A percentile compares a stretch with the other conserved stretches of the same genome.
Conservation (phyloP, 352 stramenopile species). For the Phytophthora sojae region DNA sequence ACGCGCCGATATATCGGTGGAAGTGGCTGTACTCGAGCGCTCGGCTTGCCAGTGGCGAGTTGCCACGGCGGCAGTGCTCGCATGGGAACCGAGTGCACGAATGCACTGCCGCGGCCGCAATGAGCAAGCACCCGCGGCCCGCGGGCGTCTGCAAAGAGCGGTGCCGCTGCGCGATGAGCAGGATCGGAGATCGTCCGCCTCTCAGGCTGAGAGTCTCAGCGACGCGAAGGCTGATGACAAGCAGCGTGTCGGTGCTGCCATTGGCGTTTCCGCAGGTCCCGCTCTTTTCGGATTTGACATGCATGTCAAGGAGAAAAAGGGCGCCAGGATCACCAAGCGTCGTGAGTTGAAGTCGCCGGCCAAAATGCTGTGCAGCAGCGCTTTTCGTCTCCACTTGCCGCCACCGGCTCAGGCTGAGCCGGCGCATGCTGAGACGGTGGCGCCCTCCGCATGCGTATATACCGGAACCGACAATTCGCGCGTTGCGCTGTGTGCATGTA, state of each 20-base stretch:
- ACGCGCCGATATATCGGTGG: not conserved
- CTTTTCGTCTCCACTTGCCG: conserved; percentile 25
- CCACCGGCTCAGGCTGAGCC: conserved; percentile 14
- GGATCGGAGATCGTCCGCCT: not conserved
- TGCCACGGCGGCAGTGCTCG: not conserved
- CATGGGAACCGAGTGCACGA: not conserved
- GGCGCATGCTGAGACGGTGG: conserved; percentile 10
- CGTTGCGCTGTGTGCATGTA: not conserved
- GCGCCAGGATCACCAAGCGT: conserved; percentile 1
- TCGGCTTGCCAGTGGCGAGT: not conserved
- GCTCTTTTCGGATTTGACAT: conserved; percentile 33
- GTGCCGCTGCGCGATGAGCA: conserved; percentile 6
- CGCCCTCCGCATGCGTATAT: no score
- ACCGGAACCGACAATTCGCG: not conserved
- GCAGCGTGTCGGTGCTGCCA: conserved; percentile 15
- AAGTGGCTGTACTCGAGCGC: no score
- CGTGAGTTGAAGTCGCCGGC: not conserved
- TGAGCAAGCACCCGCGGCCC: not conserved
- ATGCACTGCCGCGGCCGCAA: not conserved
- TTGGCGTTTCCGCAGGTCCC: conserved; percentile 15
- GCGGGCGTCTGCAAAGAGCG: not conserved
- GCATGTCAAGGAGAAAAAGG: conserved; percentile 8
- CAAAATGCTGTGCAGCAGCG: not conserved
- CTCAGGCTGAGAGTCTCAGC: not conserved
- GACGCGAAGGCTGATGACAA: conserved; percentile 14